Conservation (phyloP, 306 rosid genomes). For the Erythrophleum fordii region DNA sequence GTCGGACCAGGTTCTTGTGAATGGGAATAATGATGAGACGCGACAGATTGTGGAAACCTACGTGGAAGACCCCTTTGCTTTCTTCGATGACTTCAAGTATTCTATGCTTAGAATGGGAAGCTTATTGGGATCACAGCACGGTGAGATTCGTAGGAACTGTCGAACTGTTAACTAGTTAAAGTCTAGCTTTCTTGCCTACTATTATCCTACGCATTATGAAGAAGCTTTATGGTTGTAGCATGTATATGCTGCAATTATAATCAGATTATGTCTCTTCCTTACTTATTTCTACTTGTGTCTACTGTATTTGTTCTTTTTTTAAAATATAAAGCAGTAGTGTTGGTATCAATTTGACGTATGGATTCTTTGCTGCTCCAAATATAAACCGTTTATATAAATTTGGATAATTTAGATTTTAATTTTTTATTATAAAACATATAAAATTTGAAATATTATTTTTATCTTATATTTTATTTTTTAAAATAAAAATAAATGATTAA, state of each 20-base stretch:
- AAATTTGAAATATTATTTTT: too few relatives aligned
- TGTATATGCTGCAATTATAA: neutral
- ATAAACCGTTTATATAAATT: too few relatives aligned
- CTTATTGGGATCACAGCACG: constrained; percentile 47
- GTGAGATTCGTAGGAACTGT: constrained; percentile 72
- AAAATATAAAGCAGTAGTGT: neutral
- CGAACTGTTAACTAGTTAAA: constrained; percentile 39
- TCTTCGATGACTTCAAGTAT: constrained; percentile 69
- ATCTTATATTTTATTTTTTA: too few relatives aligned
- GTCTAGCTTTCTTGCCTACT: neutral
- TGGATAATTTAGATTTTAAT: too few relatives aligned
- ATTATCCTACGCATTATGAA: neutral
- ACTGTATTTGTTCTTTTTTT: neutral
- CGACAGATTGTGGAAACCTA: constrained; percentile 62
- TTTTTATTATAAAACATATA: too few relatives aligned
- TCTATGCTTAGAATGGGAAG: constrained; percentile 83
- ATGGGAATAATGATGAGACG: constrained; percentile 55
- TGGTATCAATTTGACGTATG: neutral
- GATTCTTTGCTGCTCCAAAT: too few relatives aligned
- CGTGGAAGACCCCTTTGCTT: constrained; percentile 49
- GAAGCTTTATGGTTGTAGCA: neutral
- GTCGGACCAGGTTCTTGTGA: constrained; percentile 67
- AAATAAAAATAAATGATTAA: too few relatives aligned
- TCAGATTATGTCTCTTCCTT: neutral
- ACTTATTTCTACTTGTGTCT: neutral